Evolutionary conservation across 1,284 basidiomycete species (phyloP).

Genomic region (Ceratobasidium sp.): DNA sequence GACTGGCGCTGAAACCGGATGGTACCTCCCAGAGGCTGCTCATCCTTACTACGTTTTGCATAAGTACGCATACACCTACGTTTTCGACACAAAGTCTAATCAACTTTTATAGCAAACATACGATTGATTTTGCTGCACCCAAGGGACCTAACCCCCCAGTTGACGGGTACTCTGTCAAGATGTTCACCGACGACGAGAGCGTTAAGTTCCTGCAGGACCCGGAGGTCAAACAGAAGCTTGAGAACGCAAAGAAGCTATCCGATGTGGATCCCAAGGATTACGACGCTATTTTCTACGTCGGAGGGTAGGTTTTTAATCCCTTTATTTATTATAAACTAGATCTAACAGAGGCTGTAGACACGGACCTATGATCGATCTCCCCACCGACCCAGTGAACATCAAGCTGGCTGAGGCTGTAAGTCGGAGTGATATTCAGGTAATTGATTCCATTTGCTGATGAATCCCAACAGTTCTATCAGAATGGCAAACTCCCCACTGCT

Average conservation of each 20-base stretch:
- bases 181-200: slow-evolving; percentile 69
- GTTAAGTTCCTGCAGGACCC: slow-evolving; percentile 74
- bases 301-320: slow-evolving; percentile 62
- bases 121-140: slow-evolving; percentile 79
- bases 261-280: slow-evolving; percentile 74
- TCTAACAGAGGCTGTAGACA: slow-evolving; percentile 59
- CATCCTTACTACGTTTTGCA: slow-evolving; percentile 81
- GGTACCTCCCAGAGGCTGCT: slow-evolving; percentile 65
- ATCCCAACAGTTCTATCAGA: slow-evolving; percentile 67
- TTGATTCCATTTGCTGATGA: background rate
- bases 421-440: slow-evolving; percentile 22
- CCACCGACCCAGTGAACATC: slow-evolving; percentile 69
- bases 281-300: slow-evolving; percentile 82
- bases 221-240: slow-evolving; percentile 70
- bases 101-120: slow-evolving; percentile 41
- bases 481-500: slow-evolving; percentile 70
- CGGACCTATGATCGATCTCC: slow-evolving; percentile 78
- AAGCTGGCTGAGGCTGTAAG: slow-evolving; percentile 70
- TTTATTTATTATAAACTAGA: too few species aligned
- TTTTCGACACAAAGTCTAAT: background rate
- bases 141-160: slow-evolving; percentile 80
- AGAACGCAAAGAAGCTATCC: slow-evolving; percentile 71
- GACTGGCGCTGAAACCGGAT: slow-evolving; percentile 69
- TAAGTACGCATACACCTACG: slow-evolving; percentile 59
- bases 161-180: slow-evolving; percentile 70